Evolutionary conservation across 2,329 filamentous ascomycete genomes (phyloP).

Genomic region (Tolypocladium nubicola): DNA sequence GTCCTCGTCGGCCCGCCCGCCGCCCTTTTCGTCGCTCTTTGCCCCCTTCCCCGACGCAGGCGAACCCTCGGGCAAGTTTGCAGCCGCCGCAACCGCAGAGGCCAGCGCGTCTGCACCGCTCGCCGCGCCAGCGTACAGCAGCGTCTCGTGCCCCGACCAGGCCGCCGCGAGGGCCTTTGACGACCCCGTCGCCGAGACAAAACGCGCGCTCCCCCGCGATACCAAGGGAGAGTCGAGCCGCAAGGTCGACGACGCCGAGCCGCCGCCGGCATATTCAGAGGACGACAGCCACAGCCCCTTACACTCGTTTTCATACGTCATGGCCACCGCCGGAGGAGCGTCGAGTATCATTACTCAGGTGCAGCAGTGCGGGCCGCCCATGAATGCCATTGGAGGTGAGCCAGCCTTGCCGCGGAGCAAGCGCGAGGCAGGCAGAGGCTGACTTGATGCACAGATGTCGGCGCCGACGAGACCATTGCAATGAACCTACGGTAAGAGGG

Average conservation of each 20-base stretch:
- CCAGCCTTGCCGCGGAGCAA: neutral
- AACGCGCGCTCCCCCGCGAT: conserved; percentile 73
- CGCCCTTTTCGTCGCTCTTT: conserved; percentile 53
- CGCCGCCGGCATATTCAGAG: conserved; percentile 92
- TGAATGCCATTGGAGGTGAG: conserved; percentile 81
- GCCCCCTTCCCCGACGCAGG: conserved; percentile 26
- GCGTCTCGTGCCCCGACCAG: conserved; percentile 23
- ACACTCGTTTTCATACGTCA: conserved; percentile 87
- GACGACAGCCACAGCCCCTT: conserved; percentile 88
- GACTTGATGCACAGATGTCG: conserved; percentile 48
- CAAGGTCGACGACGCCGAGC: conserved; percentile 78
- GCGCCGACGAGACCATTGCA: conserved; percentile 86
- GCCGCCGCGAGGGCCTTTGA: conserved; percentile 28
- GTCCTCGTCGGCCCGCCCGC: conserved; percentile 40
- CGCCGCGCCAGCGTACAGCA: conserved; percentile 44
- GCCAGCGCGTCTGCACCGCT: conserved; percentile 13
- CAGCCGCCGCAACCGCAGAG: conserved; percentile 15
- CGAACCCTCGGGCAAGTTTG: conserved; percentile 21
- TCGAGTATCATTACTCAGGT: conserved; percentile 99
- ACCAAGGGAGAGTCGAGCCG: conserved; percentile 65
- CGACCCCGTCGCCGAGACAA: conserved; percentile 60
- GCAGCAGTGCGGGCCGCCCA: conserved; percentile 80
- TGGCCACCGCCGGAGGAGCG: conserved; percentile 94
- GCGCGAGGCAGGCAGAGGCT: neutral
- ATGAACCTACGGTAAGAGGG: conserved; percentile 75